Conservation (phyloP, 2,329 filamentous ascomycete genomes). For the Beauveria asiatica region DNA sequence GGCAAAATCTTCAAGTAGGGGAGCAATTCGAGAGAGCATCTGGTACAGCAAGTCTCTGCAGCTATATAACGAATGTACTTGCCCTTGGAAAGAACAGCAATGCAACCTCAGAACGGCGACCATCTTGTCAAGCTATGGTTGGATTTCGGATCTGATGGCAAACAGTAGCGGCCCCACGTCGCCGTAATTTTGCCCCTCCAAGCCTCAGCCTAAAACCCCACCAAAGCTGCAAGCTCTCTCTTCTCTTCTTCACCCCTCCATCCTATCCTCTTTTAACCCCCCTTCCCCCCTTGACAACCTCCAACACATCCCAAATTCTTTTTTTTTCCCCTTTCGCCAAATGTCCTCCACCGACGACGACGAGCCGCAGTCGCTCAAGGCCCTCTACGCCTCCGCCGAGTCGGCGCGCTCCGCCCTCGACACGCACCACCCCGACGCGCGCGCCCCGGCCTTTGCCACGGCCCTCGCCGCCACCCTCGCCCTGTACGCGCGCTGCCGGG, state of each 20-base stretch:
- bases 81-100: no score
- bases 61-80: no score
- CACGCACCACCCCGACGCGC: slow-evolving; percentile 53
- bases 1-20: no score
- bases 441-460: slow-evolving; percentile 56
- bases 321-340: not conserved
- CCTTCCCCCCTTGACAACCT: not conserved
- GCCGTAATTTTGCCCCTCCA: not conserved
- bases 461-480: slow-evolving; percentile 58
- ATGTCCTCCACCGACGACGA: slow-evolving; percentile 28
- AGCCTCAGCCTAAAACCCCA: not conserved
- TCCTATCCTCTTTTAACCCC: not conserved
- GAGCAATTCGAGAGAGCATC: no score
- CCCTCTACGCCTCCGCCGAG: slow-evolving; percentile 43
- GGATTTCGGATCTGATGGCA: not conserved
- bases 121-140: no score
- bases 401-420: slow-evolving; percentile 50
- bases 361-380: slow-evolving; percentile 40
- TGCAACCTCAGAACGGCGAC: no score
- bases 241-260: not conserved
- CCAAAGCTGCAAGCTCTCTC: slow-evolving; percentile 1
- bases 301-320: not conserved
- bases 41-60: no score
- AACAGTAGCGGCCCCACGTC: not conserved
- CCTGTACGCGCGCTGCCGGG: slow-evolving; percentile 64